phyloP scores from a whole-genome alignment of 2,329 filamentous ascomycete genomes.

The Aspergillus spinulosporus region DNA sequence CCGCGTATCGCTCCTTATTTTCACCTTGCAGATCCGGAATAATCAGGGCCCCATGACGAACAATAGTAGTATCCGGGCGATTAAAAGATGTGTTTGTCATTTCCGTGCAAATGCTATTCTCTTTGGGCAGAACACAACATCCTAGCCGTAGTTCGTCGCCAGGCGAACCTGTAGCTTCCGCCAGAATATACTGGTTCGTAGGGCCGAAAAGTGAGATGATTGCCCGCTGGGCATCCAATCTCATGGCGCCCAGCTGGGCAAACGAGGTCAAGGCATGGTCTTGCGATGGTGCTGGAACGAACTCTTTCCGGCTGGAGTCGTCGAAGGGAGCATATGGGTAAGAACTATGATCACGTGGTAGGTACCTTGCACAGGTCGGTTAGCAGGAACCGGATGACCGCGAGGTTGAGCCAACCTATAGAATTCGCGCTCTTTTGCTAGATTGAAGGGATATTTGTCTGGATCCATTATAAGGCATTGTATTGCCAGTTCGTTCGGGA shows the following conservation, averaged over 20 bases:
- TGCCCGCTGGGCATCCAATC: constrained; percentile 45
- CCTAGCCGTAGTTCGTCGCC: constrained; percentile 33
- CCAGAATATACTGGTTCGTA: constrained; percentile 52
- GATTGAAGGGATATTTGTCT: not conserved
- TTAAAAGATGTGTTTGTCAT: constrained; percentile 14
- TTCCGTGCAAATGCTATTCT: constrained; percentile 29
- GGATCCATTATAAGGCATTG: not conserved
- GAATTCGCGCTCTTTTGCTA: constrained; percentile 28
- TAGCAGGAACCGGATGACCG: not conserved
- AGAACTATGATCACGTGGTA: constrained; percentile 24
- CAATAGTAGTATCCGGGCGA: not conserved
- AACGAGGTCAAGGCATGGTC: constrained; percentile 49
- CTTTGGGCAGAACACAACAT: constrained; percentile 30
- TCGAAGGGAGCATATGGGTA: constrained; percentile 17
- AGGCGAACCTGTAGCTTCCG: constrained; percentile 49
- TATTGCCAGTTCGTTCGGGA: not conserved
- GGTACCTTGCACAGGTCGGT: constrained; percentile 22
- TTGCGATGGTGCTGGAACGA: constrained; percentile 27
- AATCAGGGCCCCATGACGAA: not conserved
- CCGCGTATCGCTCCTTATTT: not conserved
- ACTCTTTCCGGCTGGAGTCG: constrained; percentile 7
- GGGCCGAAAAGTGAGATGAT: constrained; percentile 57
- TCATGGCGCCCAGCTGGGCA: constrained; percentile 51
- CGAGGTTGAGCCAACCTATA: constrained; percentile 19
- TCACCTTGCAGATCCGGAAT: not conserved